Percentiles rank a stretch among this genome's conserved stretches.
Evolutionary conservation across 257 asterid genomes (phyloP).

Genomic region (Hygrophila difformis): DNA sequence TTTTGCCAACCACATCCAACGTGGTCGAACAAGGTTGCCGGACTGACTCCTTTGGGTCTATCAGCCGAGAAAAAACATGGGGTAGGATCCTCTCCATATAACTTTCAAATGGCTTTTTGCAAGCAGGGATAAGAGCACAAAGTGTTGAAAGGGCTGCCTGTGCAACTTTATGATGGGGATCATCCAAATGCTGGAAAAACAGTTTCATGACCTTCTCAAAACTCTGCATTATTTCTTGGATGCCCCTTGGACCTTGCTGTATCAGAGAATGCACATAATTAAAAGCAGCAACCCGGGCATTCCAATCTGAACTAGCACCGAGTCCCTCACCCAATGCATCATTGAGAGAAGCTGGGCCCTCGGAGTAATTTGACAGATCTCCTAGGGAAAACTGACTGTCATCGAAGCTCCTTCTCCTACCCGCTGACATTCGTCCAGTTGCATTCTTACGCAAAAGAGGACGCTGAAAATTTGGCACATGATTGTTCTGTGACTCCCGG

Average conservation of each 20-base stretch:
- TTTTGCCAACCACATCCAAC: constrained; percentile 80
- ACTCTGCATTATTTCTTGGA: constrained; percentile 90
- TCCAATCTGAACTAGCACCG: constrained; percentile 93
- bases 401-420: constrained; percentile 94
- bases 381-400: constrained; percentile 77
- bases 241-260: constrained; percentile 89
- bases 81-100: constrained; percentile 97
- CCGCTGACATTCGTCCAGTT: constrained; percentile 75
- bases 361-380: constrained; percentile 67
- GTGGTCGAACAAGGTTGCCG: constrained; percentile 95
- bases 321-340: constrained; percentile 94
- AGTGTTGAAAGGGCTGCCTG: constrained; percentile 98
- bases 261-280: constrained; percentile 62
- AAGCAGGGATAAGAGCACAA: constrained; percentile 90
- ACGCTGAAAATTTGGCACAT: constrained; percentile 88
- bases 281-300: constrained; percentile 91
- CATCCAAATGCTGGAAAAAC: constrained; percentile 97
- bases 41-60: constrained; percentile 94
- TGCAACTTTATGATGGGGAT: constrained; percentile 99
- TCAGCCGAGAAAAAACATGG: constrained; percentile 93
- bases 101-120: constrained; percentile 93
- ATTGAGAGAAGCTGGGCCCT: constrained; percentile 80
- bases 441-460: constrained; percentile 84
- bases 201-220: constrained; percentile 98
- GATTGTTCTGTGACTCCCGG: constrained; percentile 57